Evolutionary conservation across 805 yeast genomes (phyloP), one percentile per base, ranked within the genome.

Genomic region (Isabelozyma rhagii): DNA sequence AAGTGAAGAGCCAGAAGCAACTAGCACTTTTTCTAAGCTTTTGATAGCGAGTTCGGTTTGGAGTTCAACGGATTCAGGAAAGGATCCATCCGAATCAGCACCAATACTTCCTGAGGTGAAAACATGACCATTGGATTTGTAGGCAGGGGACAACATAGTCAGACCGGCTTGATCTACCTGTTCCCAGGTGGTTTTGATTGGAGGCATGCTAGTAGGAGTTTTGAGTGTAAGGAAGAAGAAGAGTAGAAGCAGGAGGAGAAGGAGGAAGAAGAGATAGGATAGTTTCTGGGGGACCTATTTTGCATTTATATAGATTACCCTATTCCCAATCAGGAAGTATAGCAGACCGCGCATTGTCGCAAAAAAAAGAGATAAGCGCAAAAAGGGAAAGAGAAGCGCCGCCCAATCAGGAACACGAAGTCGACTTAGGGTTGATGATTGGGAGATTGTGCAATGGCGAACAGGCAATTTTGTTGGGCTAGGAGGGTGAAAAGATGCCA

Each of bases 21-120:
- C 63, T 42, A 80, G 61, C 6, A 72, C 72, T 3, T 53, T 60
- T 48, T 67, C 62, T 50, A 79, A 58, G 55, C 72, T 75, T 41
- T 61, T 53, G 45, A 79, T 69, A 11, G 79, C 79, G 42, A 58
- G 44, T 49, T 66, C 69, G 21, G 81, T 69, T 58, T 80, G 83
- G 44, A 64, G 64, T 41, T 60, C 72, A 46, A 77, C 66, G 29
- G 67, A 66, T 8, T 59, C 65, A 17, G 80, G 72, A 36, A 69
- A 52, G 6, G 57, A 55, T 15, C 76, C 77, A 36, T 62, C 63
- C n/a, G 60, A 53, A 48, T 70, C 71, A 21, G 55, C 51, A 45
- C 61, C 61, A 28, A 57, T 55, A 27, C 48, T 48, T 10, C 61
- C 61, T 9, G 60, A 56, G 21, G 61, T 57, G 48, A 57, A 57